Base-by-base conservation (phyloP, 2,329 filamentous ascomycete genomes). In the Neoascochyta sp. region DNA sequence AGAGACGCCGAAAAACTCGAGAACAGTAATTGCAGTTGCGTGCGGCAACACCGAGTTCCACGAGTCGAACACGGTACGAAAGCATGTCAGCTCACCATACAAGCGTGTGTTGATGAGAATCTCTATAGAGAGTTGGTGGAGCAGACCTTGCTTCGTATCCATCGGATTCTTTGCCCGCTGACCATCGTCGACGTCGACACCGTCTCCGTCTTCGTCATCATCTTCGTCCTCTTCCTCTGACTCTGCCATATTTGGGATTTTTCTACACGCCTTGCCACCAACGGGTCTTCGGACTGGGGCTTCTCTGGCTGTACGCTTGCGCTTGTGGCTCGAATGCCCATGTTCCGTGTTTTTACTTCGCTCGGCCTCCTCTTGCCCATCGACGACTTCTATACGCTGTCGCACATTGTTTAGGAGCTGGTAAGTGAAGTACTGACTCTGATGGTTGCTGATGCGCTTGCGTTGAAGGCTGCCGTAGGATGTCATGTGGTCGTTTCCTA, bases 1-100 rank as follows among this genome's bases (percentile, higher is more conserved):
- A 3, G 63, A 61, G 10, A 71, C 64, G 3, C 69, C 69, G 16
- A 71, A 51, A 34, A 69, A 72, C 4, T 57, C 49, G 39, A 74
- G 61, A 0, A 70, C 52, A 1, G 60, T 47, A 18, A 66, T 58
- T 4, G 69, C 59, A 7, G 68, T 70, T 16, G 56, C 60, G 43
- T 74, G 70, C 1, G 70, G 56, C 1, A 74, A 50, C 0, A 57
- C 36, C 4, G 50, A 27, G 18, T 59, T 54, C 52, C 52, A 61
- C 1, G 50, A 54, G 13, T 60, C 42, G 23, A 58, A 60, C 3
- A 42, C 41, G 7, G 55, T 53, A n/a, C 43, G 55, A 24, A 61
- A 47, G 36, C 53, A 57, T 9, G 52, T 47, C 4, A 59, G 25
- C 27, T 50, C 50, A n/a, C 52, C 46, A 15, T 58, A 39, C 1